phyloP scores from a whole-genome alignment of 164 flowering plant genomes.

The Sedum album region DNA sequence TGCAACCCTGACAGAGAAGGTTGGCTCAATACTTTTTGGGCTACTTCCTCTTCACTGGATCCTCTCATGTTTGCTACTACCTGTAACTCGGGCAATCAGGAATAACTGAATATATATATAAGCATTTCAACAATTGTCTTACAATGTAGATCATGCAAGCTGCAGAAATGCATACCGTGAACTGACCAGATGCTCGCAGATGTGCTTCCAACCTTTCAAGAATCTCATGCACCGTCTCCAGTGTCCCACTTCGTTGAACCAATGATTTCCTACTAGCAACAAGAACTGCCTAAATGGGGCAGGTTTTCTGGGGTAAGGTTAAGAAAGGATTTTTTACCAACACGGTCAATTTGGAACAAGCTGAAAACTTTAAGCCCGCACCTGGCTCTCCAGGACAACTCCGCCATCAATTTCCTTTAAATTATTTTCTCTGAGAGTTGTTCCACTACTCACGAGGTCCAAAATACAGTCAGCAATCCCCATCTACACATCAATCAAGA shows the following conservation, averaged over 20 bases:
- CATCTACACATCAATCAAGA: slow-evolving; percentile 42
- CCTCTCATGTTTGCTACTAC: slow-evolving; percentile 96
- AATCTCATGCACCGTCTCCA: slow-evolving; percentile 76
- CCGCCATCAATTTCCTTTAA: slow-evolving; percentile 97
- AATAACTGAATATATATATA: slow-evolving; percentile 1
- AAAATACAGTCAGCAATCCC: slow-evolving; percentile 95
- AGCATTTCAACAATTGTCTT: slow-evolving; percentile 3
- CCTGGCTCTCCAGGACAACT: slow-evolving; percentile 87
- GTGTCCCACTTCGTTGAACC: slow-evolving; percentile 49
- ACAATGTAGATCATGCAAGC: not conserved
- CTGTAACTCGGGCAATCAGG: slow-evolving; percentile 23
- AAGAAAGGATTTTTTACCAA: not conserved
- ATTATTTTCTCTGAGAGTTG: slow-evolving; percentile 82
- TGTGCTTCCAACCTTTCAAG: slow-evolving; percentile 97
- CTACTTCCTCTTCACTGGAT: slow-evolving; percentile 81
- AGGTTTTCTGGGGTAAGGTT: not conserved
- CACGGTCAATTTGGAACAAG: not conserved
- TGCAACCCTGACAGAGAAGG: slow-evolving; percentile 76
- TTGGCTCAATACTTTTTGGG: slow-evolving; percentile 65
- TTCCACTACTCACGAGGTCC: slow-evolving; percentile 98
- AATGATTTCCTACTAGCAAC: slow-evolving; percentile 80
- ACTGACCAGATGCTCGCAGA: slow-evolving; percentile 73
- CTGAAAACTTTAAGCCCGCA: slow-evolving; percentile 13
- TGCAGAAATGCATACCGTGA: slow-evolving; percentile 48
- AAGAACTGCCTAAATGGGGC: slow-evolving; percentile 64